These are phyloP conservation scores for Naematelia aurantialba DNA, from an alignment of 768 basidiomycete species.

Conservation along the genomic window DNA sequence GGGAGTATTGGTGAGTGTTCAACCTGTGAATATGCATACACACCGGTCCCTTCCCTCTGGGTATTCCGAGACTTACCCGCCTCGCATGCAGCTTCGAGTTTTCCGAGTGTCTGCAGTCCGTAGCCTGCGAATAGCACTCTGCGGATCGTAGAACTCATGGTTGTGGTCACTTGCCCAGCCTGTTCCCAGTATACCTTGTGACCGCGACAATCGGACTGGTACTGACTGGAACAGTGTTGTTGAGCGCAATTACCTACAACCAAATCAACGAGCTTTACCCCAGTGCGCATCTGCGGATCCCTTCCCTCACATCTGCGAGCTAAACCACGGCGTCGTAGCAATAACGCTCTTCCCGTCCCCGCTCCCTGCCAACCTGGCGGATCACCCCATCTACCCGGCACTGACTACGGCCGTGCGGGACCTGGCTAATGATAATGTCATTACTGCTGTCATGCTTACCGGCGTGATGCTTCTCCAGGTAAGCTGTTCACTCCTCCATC, in stretches of 20 bases:
- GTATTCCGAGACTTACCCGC: too few species aligned
- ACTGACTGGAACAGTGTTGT: slow-evolving; percentile 21
- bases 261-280: slow-evolving; percentile 38
- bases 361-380: slow-evolving; percentile 16
- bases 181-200: too few species aligned
- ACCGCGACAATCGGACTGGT: too few species aligned
- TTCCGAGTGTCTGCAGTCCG: too few species aligned
- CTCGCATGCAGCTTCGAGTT: too few species aligned
- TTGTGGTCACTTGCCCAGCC: too few species aligned
- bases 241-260: slow-evolving; percentile 35
- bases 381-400: slow-evolving; percentile 26
- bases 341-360: slow-evolving; percentile 37
- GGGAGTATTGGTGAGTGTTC: slow-evolving; percentile 44
- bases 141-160: not conserved
- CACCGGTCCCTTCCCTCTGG: not conserved
- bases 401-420: slow-evolving; percentile 39
- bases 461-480: slow-evolving; percentile 51
- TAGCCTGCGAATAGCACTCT: too few species aligned
- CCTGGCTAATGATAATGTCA: slow-evolving; percentile 47
- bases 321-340: slow-evolving; percentile 19
- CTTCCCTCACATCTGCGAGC: not conserved
- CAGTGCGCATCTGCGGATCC: slow-evolving; percentile 32
- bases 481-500: too few species aligned
- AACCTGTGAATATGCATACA: not conserved
- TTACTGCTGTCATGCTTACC: slow-evolving; percentile 50